phyloP scores from a whole-genome alignment of 2,329 filamentous ascomycete species.

The Microsporum canis region DNA sequence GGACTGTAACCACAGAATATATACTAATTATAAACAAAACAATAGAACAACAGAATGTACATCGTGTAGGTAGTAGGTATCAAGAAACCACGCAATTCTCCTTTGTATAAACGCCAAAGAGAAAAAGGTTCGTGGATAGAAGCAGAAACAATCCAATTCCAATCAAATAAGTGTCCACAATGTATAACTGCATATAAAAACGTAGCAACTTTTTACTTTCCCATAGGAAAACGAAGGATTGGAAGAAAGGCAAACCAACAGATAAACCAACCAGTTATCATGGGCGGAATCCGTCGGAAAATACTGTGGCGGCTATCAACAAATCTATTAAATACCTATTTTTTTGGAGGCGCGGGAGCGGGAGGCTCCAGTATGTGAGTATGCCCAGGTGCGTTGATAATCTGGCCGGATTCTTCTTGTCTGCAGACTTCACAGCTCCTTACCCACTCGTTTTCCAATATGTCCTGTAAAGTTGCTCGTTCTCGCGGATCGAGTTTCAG shows the following conservation, averaged over 20 bases:
- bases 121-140: neutral
- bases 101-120: neutral
- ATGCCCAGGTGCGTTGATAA: conserved; percentile 65
- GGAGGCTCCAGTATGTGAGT: conserved; percentile 71
- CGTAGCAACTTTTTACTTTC: neutral
- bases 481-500: conserved; percentile 75
- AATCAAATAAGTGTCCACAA: neutral
- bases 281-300: neutral
- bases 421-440: conserved; percentile 70
- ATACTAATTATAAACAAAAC: neutral
- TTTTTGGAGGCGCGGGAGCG: conserved; percentile 6
- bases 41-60: neutral
- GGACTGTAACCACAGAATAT: neutral
- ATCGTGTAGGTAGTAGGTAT: neutral
- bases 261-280: neutral
- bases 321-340: conserved; percentile 2
- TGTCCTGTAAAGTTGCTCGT: conserved; percentile 73
- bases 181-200: neutral
- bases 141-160: neutral
- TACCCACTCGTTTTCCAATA: conserved; percentile 85
- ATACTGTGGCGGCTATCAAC: neutral
- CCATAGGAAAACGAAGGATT: neutral
- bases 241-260: neutral
- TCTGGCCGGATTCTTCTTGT: conserved; percentile 60
- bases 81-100: neutral